A percentile compares a stretch with the other conserved stretches of the same genome.
Conservation (phyloP, 176 grass and related monocot species). For the Poa annua region DNA sequence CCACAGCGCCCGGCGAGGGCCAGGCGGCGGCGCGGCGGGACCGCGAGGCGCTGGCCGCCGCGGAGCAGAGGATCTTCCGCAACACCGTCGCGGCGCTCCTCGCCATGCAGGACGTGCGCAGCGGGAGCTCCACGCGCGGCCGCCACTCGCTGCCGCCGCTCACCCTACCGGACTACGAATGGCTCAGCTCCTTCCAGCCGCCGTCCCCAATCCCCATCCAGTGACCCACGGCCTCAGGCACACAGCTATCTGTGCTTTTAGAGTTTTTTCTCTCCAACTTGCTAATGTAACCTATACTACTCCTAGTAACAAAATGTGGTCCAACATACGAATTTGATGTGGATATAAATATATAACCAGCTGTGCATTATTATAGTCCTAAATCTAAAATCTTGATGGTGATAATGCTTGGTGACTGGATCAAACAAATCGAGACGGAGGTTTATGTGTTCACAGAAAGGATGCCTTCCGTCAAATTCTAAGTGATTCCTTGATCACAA, state of each 20-base stretch:
- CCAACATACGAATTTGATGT: background rate
- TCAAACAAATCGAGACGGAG: background rate
- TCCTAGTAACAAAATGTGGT: background rate
- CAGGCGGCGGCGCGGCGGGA: slow-evolving; percentile 29
- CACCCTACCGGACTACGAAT: slow-evolving; percentile 60
- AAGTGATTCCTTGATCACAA: background rate
- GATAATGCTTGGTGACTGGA: background rate
- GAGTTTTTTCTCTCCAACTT: background rate
- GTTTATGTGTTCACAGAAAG: background rate
- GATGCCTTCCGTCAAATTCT: background rate
- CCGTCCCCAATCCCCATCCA: slow-evolving; percentile 43
- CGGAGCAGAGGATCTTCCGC: slow-evolving; percentile 70
- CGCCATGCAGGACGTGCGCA: slow-evolving; percentile 83
- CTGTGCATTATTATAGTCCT: background rate
- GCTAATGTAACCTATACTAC: slow-evolving; percentile 13
- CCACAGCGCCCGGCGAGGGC: slow-evolving; percentile 46
- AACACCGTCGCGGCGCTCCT: slow-evolving; percentile 81
- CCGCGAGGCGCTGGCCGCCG: slow-evolving; percentile 50
- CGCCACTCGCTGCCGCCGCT: slow-evolving; percentile 87
- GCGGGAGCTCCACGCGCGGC: slow-evolving; percentile 75
- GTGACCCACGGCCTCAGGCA: slow-evolving; percentile 23
- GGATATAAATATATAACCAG: background rate
- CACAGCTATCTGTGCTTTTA: background rate
- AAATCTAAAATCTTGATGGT: background rate
- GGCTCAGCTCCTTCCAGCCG: slow-evolving; percentile 61